Evolutionary conservation across 192 early-diverging fungal species (phyloP).

Genomic region (Coemansia sp.): DNA sequence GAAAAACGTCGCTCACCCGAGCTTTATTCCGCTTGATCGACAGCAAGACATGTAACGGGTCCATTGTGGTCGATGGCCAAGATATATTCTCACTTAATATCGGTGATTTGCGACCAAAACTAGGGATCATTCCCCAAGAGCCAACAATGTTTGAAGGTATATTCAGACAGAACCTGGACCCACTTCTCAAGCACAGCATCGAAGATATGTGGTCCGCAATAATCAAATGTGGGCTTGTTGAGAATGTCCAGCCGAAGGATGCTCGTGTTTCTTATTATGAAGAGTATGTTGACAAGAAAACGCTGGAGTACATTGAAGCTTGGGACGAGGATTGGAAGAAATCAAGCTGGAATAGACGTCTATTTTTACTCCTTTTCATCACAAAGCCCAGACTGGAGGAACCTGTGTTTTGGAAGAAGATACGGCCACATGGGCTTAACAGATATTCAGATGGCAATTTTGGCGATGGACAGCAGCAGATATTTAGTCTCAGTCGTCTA

Average conservation of each 20-base stretch:
- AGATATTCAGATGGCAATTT: too few relatives aligned
- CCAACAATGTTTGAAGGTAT: constrained; percentile 65
- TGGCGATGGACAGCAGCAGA: too few relatives aligned
- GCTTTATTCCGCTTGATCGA: constrained; percentile 70
- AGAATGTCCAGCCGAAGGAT: neutral
- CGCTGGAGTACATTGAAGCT: too few relatives aligned
- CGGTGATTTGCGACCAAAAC: constrained; percentile 37
- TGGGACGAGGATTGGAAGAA: too few relatives aligned
- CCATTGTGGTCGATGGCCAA: constrained; percentile 71
- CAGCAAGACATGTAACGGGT: constrained; percentile 38
- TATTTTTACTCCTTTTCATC: too few relatives aligned
- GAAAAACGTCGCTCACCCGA: constrained; percentile 64
- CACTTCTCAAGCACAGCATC: constrained; percentile 54
- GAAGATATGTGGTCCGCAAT: constrained; percentile 66
- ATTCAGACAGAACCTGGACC: constrained; percentile 67
- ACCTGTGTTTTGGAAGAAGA: too few relatives aligned
- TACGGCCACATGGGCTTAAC: too few relatives aligned
- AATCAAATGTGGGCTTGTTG: constrained; percentile 13
- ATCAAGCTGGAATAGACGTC: too few relatives aligned
- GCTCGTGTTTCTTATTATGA: too few relatives aligned
- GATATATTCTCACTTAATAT: constrained; percentile 66
- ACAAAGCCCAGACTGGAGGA: too few relatives aligned
- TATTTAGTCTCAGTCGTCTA: too few relatives aligned
- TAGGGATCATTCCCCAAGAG: constrained; percentile 71
- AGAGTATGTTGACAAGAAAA: too few relatives aligned